A percentile compares a stretch with the other conserved stretches of the same genome.
phyloP scores from a whole-genome alignment of 257 asterid species.

The Solanum rostratum region DNA sequence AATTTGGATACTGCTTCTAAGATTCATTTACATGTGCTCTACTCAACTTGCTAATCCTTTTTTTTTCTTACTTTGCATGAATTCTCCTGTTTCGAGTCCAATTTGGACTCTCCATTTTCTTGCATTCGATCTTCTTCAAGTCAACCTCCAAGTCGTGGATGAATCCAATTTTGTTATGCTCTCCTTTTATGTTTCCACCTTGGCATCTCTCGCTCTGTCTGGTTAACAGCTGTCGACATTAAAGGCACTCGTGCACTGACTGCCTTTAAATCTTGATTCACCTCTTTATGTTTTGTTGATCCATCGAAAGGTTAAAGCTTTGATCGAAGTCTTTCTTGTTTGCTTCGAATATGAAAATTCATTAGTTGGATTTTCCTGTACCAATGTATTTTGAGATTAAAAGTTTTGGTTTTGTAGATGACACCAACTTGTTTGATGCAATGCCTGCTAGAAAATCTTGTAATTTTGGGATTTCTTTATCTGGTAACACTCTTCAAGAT shows the following conservation, averaged over 20 bases:
- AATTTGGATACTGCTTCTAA: no score
- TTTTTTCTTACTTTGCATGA: no score
- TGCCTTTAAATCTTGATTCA: neutral
- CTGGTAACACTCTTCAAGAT: neutral
- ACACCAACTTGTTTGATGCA: conserved; percentile 31
- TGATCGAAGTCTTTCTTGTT: neutral
- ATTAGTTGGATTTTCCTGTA: neutral
- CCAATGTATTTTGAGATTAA: neutral
- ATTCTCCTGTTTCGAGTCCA: no score
- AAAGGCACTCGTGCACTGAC: neutral
- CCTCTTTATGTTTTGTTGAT: neutral
- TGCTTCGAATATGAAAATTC: neutral
- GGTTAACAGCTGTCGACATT: neutral
- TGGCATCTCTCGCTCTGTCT: neutral
- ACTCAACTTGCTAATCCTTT: no score
- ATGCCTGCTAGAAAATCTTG: conserved; percentile 6
- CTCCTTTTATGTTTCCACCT: neutral
- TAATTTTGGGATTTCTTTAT: neutral
- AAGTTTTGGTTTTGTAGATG: neutral
- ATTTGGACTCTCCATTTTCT: no score
- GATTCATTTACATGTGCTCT: no score
- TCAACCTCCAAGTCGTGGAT: no score
- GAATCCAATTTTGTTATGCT: no score
- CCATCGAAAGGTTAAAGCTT: neutral
- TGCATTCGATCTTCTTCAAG: no score